Base-by-base conservation (phyloP, 164 flowering plant species). In the Amborella trichopoda region DNA sequence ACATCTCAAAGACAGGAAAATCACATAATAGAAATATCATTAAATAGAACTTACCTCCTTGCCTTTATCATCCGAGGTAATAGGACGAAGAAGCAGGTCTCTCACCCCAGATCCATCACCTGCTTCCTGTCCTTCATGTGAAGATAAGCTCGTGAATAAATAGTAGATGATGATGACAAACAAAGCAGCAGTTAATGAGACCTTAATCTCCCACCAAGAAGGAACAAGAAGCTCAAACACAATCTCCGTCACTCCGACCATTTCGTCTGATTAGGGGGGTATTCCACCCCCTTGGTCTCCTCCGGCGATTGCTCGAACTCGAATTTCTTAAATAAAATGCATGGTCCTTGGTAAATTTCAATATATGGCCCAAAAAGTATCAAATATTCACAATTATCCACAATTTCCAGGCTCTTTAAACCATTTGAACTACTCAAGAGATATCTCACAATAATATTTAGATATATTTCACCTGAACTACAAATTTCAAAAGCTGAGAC, bases 181-280 rank as follows among this genome's bases (percentile, higher is more conserved):
- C 6, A 74, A 20, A 16, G 98, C 70, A 16, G 86, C 80, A 1
- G 76, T 79, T 44, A 79, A 60, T 12, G 94, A 42, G 54, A 90
- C 74, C 60, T 79, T 49, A 57, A 79, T 54, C 83, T 90, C 98
- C 98, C 94, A 83, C 80, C 65, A 68, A 4, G 98, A 73, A 23
- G 95, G 98, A 21, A 83, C 23, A 28, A 86, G 67, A 41, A 73
- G 62, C 27, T 62, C 69, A 43, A 73, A 23, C 37, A 67, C 63
- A 21, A 56, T 43, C 20, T 65, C 68, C n/a, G 60, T 56, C 77
- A 77, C 63, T 25, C 43, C 56, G 22, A 24, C 42, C 28, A 37
- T 38, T 16, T 38, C 41, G 20, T 38, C 16, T 38, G 20, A 38
- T 38, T 22, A 9, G 9, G 20, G 41, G 8, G 8, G 20, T 38